phyloP scores from a whole-genome alignment of 192 early-diverging fungal genomes.

The Rhizophagus sp. region DNA sequence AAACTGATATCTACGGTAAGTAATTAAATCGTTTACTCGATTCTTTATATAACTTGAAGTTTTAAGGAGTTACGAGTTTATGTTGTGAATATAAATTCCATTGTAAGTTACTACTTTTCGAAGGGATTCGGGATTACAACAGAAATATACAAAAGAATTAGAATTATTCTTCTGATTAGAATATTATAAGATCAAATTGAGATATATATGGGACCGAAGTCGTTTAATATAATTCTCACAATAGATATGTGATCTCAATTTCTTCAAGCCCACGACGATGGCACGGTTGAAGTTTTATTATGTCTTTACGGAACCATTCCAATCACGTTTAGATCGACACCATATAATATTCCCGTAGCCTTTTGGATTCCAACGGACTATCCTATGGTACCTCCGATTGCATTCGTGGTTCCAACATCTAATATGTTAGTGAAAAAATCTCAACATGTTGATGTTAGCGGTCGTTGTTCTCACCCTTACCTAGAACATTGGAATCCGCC shows the following conservation, averaged over 20 bases:
- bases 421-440: conserved; percentile 82
- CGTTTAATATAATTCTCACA: conserved; percentile 19
- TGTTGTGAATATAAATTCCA: not conserved
- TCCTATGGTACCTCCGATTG: conserved; percentile 76
- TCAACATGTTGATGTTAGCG: conserved; percentile 82
- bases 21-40: not conserved
- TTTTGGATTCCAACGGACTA: conserved; percentile 87
- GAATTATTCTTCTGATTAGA: conserved; percentile 8
- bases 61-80: not conserved
- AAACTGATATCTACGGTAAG: conserved; percentile 72
- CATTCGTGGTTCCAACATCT: conserved; percentile 86
- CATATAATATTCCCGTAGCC: conserved; percentile 92
- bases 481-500: conserved; percentile 70
- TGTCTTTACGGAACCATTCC: conserved; percentile 88
- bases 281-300: conserved; percentile 65
- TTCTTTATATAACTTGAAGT: not conserved
- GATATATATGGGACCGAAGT: not conserved
- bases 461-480: conserved; percentile 83
- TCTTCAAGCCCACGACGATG: conserved; percentile 55
- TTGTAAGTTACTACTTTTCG: not conserved
- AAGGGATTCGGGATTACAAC: not conserved
- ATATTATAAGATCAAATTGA: not conserved
- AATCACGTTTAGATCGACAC: conserved; percentile 73
- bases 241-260: conserved; percentile 17
- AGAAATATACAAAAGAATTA: not conserved